Percentiles rank a stretch among this genome's conserved stretches.
These are phyloP conservation scores for Vanrija pseudolonga DNA, from an alignment of 1,284 basidiomycete genomes.

Conservation along the genomic window DNA sequence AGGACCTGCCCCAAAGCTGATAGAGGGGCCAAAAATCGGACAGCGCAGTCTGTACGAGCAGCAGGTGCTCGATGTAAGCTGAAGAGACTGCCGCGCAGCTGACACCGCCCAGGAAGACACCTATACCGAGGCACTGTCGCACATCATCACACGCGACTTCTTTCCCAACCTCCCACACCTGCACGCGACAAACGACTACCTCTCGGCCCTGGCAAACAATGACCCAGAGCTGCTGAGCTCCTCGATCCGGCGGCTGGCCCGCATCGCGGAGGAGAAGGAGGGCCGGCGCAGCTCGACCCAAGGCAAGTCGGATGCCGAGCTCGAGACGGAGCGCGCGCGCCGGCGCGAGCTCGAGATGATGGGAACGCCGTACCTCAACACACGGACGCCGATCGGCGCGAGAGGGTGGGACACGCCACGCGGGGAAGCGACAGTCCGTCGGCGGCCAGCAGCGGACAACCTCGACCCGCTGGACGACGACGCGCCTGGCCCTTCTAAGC, in stretches of 20 bases:
- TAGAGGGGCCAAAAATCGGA: slow-evolving; percentile 32
- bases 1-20: slow-evolving; percentile 27
- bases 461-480: slow-evolving; percentile 11
- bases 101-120: slow-evolving; percentile 66
- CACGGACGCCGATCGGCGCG: slow-evolving; percentile 37
- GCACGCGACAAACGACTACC: slow-evolving; percentile 78
- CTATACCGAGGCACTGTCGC: slow-evolving; percentile 85
- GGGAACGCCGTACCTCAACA: neutral
- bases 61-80: slow-evolving; percentile 41
- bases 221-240: slow-evolving; percentile 69
- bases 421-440: neutral
- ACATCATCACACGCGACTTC: slow-evolving; percentile 95
- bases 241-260: slow-evolving; percentile 67
- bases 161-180: slow-evolving; percentile 86
- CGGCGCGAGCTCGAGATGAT: slow-evolving; percentile 14
- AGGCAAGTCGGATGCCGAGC: slow-evolving; percentile 11
- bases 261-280: slow-evolving; percentile 52
- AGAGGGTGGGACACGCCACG: slow-evolving; percentile 39
- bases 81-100: neutral
- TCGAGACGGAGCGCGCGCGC: slow-evolving; percentile 11
- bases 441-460: neutral
- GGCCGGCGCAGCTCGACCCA: neutral
- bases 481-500: slow-evolving; percentile 6
- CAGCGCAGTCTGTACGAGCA: slow-evolving; percentile 42
- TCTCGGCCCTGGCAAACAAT: slow-evolving; percentile 68